Base-by-base conservation (phyloP, 1,139 yeast genomes). In the Diutina sp. region DNA sequence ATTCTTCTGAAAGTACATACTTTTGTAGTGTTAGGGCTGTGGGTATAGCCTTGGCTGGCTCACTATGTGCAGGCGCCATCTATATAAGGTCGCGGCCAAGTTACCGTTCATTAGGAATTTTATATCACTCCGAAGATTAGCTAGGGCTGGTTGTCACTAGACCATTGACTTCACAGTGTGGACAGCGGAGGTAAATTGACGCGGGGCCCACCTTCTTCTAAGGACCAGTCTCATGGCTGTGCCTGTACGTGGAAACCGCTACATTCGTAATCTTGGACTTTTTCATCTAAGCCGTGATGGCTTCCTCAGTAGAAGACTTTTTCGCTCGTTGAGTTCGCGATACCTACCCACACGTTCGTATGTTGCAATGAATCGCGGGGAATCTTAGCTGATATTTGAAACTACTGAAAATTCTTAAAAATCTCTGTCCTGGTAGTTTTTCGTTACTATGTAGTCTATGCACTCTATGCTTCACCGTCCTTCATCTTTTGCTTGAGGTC, bases 161-260 rank as follows among this genome's bases (percentile, higher is more conserved):
- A 62, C 70, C 62, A 65, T 72, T 70, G 73, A 70, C 70, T 67
- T 21, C 70, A 70, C 71, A 77, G 87, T 78, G 88, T 81, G 88
- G 87, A 82, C 86, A 82, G 80, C 85, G 80, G 86, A 82, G 87
- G 72, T 66, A 82, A 67, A 82, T 8, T 28, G 25, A 52, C 25
- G 46, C 41, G 41, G 41, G n/a, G n/a, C 41, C 41, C 41, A 35
- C 41, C 41, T 35, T 35, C 41, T 35, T 35, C 41, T 35, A 35
- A 35, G 41, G 41, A 35, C 41, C 41, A 35, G 41, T 35, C 41
- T 35, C 41, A 35, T 35, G 41, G 41, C 41, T 35, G 41, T 35
- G 41, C 41, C 41, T 35, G 41, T 35, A 35, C 41, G 41, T 35
- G 41, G 41, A 35, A 35, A 9, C n/a, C 41, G 41, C 41, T 35